A percentile compares a stretch with the other conserved stretches of the same genome.
These are phyloP conservation scores for Plasmodium coatneyi DNA, from an alignment of 169 alveolate species.

Conservation along the genomic window DNA sequence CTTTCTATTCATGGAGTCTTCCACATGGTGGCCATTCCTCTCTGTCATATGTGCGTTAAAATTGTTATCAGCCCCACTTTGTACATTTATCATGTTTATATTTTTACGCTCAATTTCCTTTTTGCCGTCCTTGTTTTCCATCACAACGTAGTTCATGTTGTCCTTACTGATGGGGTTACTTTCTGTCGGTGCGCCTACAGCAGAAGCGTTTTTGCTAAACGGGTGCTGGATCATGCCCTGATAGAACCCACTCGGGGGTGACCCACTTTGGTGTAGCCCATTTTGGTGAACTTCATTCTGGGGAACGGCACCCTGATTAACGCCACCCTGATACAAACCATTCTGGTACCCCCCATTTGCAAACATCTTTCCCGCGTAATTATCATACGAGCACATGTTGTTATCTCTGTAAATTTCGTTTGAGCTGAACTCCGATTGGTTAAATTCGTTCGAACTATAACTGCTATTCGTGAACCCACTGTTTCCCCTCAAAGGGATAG, in stretches of 20 bases:
- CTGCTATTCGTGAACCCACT: conserved; percentile 7
- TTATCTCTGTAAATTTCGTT: not conserved
- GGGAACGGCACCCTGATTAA: too few relatives aligned
- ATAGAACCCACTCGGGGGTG: not conserved
- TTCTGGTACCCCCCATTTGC: conserved; percentile 5
- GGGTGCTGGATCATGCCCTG: conserved; percentile 7
- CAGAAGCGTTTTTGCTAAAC: not conserved
- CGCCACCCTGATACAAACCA: not conserved
- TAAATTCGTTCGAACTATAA: not conserved
- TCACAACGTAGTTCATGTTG: not conserved
- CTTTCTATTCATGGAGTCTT: not conserved
- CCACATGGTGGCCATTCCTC: not conserved
- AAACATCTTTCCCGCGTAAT: conserved; percentile 1
- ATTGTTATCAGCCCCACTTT: not conserved
- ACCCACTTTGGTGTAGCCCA: conserved; percentile 1
- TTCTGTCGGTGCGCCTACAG: not conserved
- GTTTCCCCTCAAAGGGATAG: not conserved
- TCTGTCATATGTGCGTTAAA: not conserved
- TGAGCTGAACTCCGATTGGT: not conserved
- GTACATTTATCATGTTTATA: conserved; percentile 1
- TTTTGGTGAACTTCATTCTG: conserved; percentile 7
- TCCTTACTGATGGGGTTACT: conserved; percentile 6
- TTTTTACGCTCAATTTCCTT: not conserved
- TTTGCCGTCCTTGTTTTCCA: conserved; percentile 6
- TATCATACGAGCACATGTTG: not conserved